Base-by-base conservation (phyloP, 1,284 basidiomycete genomes). In the Filobasidium uniguttulatum region DNA sequence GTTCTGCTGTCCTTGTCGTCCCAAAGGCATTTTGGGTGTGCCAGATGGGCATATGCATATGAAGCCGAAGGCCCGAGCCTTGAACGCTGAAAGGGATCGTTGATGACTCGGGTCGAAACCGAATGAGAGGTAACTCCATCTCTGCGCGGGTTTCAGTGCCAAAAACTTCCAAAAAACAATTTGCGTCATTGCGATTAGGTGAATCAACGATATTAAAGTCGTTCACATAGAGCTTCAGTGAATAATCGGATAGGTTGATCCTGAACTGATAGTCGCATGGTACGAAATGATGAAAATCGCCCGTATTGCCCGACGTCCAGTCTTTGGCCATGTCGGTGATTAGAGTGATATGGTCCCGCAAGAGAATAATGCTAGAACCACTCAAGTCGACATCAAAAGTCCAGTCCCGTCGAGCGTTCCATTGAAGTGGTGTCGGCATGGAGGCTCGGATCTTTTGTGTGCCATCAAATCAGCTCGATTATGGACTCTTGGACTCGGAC, bases 151-250 rank as follows among this genome's bases (percentile, higher is more conserved):
- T 62, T 40, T 71, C 70, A 5, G 75, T 71, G 8, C 85, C 89
- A 44, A 71, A 72, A 29, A 83, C 59, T 19, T 77, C 80, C 28
- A 91, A 67, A 50, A 90, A 68, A 85, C 88, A 80, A 64, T 94
- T 94, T 56, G 85, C 81, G 17, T 87, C 82, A 48, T 71, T 72
- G 44, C 80, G 73, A 25, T 81, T 69, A 1, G 88, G 87, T 55
- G 82, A 83, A 70, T 91, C 87, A 51, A 96, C 85, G 62, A 96
- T 87, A 63, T 96, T 94, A 61, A 89, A 86, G 64, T 96, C 90
- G 62, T 94, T 96, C 53, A 84, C 79, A 62, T 85, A 89, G n/a
- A 85, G 66, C 59, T 84, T 81, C 46, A 91, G 64, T 53, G 79
- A 75, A 65, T 81, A 91, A 59, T 85, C 79, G 62, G 80, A 73